phyloP scores from a whole-genome alignment of 2,329 filamentous ascomycete species.

The Alternaria solani region DNA sequence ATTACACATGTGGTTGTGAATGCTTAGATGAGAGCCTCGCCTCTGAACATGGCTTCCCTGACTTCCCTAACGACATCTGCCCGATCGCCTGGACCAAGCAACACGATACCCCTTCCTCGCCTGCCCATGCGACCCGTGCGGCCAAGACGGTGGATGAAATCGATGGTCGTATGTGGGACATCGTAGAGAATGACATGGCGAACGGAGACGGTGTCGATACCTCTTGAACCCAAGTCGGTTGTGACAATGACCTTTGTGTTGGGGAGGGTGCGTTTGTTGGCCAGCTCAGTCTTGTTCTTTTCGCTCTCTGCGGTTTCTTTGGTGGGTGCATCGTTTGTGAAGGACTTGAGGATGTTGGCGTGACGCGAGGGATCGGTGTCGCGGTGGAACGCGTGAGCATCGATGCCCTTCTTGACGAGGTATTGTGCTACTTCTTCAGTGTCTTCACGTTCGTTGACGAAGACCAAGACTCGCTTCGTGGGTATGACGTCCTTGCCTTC shows the following conservation, averaged over 20 bases:
- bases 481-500: conserved; percentile 65
- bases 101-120: conserved; percentile 85
- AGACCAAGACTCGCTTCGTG: conserved; percentile 88
- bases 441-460: conserved; percentile 95
- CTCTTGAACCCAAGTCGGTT: conserved; percentile 89
- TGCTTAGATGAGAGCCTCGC: conserved; percentile 57
- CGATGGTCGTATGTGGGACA: conserved; percentile 96
- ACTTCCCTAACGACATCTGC: conserved; percentile 93
- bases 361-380: conserved; percentile 83
- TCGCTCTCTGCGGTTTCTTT: not conserved
- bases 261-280: conserved; percentile 61
- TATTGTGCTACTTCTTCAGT: conserved; percentile 82
- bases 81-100: conserved; percentile 88
- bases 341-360: conserved; percentile 77
- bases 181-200: conserved; percentile 93
- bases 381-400: conserved; percentile 83
- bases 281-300: conserved; percentile 6
- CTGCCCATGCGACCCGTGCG: conserved; percentile 92
- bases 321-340: conserved; percentile 55
- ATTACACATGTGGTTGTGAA: not conserved
- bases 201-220: conserved; percentile 92
- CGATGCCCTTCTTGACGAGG: conserved; percentile 83
- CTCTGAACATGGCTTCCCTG: conserved; percentile 72
- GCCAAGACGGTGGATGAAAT: conserved; percentile 96
- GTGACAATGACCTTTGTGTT: conserved; percentile 93